phyloP scores from a whole-genome alignment of 345 rosid species.

The Eutrema heterophyllum region DNA sequence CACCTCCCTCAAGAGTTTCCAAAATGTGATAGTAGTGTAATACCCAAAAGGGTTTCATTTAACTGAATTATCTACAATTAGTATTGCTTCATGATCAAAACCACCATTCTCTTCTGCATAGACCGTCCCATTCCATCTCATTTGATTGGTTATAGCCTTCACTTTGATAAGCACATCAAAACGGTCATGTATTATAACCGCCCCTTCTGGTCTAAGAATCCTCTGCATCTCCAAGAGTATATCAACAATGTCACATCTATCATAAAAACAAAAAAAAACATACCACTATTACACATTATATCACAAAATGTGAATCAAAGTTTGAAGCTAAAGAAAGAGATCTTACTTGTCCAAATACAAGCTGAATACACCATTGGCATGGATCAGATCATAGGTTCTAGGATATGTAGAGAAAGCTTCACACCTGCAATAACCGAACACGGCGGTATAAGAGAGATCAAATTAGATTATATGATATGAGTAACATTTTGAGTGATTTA shows the following conservation, averaged over 20 bases:
- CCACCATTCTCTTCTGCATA: constrained; percentile 36
- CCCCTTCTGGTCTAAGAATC: constrained; percentile 56
- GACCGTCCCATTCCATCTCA: constrained; percentile 51
- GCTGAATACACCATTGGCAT: constrained; percentile 57
- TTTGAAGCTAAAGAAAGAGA: background rate
- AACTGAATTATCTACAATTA: constrained; percentile 35
- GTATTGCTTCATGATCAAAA: constrained; percentile 42
- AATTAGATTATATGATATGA: background rate
- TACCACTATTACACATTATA: background rate
- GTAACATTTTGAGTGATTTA: constrained; percentile 25
- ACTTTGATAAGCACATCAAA: constrained; percentile 45
- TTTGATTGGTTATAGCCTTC: constrained; percentile 34
- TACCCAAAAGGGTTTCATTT: background rate
- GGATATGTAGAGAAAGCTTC: constrained; percentile 62
- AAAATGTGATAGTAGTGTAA: background rate
- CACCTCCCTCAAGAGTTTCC: background rate
- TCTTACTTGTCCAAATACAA: constrained; percentile 62
- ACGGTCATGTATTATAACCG: constrained; percentile 49
- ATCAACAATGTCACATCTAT: constrained; percentile 52
- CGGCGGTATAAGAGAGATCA: background rate
- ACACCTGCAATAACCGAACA: constrained; percentile 36
- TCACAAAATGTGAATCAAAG: background rate
- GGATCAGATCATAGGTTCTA: constrained; percentile 48
- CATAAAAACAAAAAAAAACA: background rate
- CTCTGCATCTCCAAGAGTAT: constrained; percentile 63